Evolutionary conservation across 306 rosid species (phyloP).

Genomic region (Gleditsia sinensis): DNA sequence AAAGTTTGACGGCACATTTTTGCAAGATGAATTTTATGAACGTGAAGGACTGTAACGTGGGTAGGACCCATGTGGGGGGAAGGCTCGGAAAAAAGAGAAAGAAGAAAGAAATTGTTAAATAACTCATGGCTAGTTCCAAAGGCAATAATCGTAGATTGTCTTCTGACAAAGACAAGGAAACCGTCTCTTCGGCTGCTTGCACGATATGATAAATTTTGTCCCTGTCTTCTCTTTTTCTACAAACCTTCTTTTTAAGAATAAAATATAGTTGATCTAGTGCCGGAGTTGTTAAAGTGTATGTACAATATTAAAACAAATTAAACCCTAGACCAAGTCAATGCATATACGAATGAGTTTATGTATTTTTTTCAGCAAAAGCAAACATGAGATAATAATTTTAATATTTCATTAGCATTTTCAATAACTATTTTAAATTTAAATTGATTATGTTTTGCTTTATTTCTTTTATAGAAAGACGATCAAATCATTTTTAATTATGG

Average conservation of each 20-base stretch:
- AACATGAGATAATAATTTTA: no score
- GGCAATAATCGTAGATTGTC: background rate
- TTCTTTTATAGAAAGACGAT: no score
- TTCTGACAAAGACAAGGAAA: background rate
- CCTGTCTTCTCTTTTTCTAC: background rate
- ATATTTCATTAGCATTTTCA: no score
- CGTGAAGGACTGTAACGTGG: background rate
- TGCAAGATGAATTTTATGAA: slow-evolving; percentile 13
- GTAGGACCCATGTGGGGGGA: background rate
- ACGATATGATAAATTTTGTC: background rate
- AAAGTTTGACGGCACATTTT: background rate
- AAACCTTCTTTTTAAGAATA: background rate
- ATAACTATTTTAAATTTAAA: no score
- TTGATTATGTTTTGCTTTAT: no score
- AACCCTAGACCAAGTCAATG: slow-evolving; percentile 1
- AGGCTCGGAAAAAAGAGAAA: no score
- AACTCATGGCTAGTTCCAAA: background rate
- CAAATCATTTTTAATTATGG: no score
- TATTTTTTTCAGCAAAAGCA: background rate
- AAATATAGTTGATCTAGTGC: no score
- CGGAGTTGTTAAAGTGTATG: no score
- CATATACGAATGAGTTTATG: no score
- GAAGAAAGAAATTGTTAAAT: no score
- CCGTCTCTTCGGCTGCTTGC: background rate
- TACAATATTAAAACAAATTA: no score